Conservation (phyloP, 2,329 filamentous ascomycete species). For the Passalora sequoiae region DNA sequence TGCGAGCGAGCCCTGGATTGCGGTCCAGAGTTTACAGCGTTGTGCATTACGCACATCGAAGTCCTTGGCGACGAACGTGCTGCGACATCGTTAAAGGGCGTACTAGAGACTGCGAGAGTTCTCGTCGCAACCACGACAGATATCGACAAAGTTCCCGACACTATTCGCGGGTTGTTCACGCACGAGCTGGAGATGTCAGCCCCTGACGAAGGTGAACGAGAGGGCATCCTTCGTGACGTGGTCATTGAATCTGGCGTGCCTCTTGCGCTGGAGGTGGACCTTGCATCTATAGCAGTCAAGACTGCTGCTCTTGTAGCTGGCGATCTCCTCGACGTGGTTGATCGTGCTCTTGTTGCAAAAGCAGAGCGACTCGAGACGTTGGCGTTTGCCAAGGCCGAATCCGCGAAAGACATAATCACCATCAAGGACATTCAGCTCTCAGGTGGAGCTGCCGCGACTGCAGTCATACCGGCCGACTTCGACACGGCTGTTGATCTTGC, state of each 20-base stretch:
- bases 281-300: slow-evolving; percentile 82
- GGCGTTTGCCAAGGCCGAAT: slow-evolving; percentile 46
- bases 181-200: slow-evolving; percentile 92
- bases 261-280: slow-evolving; percentile 77
- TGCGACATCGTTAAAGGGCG: slow-evolving; percentile 74
- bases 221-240: slow-evolving; percentile 76
- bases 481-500: slow-evolving; percentile 91
- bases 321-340: slow-evolving; percentile 89
- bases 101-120: slow-evolving; percentile 72
- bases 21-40: slow-evolving; percentile 72
- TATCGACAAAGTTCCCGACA: slow-evolving; percentile 87
- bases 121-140: slow-evolving; percentile 92
- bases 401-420: slow-evolving; percentile 39
- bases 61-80: slow-evolving; percentile 88
- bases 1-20: slow-evolving; percentile 86
- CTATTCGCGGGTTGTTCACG: slow-evolving; percentile 83
- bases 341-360: slow-evolving; percentile 76
- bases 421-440: slow-evolving; percentile 81
- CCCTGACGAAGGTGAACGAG: slow-evolving; percentile 86
- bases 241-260: slow-evolving; percentile 69
- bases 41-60: slow-evolving; percentile 87
- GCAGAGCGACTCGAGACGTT: slow-evolving; percentile 69
- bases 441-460: slow-evolving; percentile 72
- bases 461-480: slow-evolving; percentile 77
- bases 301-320: slow-evolving; percentile 89